Evolutionary conservation across 257 asterid species (phyloP), one percentile per base, ranked within the genome.

Genomic region (Capsicum rhomboideum): DNA sequence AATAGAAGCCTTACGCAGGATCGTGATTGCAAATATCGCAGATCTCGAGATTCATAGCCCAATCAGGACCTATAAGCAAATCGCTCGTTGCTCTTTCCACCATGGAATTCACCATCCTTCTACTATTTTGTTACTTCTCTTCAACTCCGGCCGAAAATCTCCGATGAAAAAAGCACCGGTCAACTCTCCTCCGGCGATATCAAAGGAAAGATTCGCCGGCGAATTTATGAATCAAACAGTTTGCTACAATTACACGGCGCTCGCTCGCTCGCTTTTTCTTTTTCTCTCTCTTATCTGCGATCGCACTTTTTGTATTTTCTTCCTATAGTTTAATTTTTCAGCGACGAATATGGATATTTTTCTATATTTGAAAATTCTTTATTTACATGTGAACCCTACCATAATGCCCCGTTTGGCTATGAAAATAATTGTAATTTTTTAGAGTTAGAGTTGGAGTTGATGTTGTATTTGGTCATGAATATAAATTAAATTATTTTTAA

Each of bases 1-100:
- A 11, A 79, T 14, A 86, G 75, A 83, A 87, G 78, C 86, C 90
- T 34, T 96, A 94, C 99, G 92, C 92, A 80, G 97, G 99, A 93
- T 96, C 98, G 88, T 87, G 95, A 87, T 96, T 96, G 95, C 98
- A 96, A 67, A 94, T 88, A 89, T 96, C 98, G 72, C 98, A 96
- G 95, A 96, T 96, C 98, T 94, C 99, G 78, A 94, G 87, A 86
- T 96, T 96, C 98, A 96, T 93, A 84, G 99, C 98, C 99, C 99
- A 96, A 92, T 96, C 99, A 53, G 99, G 99, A 69, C 99, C 99
- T 88, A 96, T 94, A 34, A 96, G 97, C 99, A 96, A 89, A 71
- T 92, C 95, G 92, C 96, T 96, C 56, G 99, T 96, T 80, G 99
- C 98, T 80, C 98, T 90, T 53, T 94, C 98, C 89, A 96, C 99